Conservation (phyloP, 2,329 filamentous ascomycete species). For the Rhexocercosporidium sp. region DNA sequence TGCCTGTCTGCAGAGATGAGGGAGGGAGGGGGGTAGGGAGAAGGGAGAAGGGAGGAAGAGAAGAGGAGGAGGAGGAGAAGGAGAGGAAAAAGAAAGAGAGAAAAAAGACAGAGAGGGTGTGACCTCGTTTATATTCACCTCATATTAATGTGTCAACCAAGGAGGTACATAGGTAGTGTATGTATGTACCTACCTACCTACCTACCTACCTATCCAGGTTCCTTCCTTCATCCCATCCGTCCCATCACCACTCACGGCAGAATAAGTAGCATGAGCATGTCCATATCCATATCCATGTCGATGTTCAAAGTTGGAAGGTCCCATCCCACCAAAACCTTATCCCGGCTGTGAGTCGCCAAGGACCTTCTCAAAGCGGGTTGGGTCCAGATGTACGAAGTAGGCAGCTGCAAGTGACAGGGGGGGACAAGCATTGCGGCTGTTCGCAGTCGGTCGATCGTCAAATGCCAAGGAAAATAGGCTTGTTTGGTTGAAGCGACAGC, state of each 20-base stretch:
- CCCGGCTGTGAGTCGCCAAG: slow-evolving; percentile 2
- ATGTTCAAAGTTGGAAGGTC: slow-evolving; percentile 6
- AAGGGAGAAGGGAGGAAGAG: neutral
- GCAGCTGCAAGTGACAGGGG: too few relatives aligned
- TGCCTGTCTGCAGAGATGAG: neutral
- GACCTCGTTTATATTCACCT: slow-evolving; percentile 12
- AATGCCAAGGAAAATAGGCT: slow-evolving; percentile 20
- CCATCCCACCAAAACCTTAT: neutral
- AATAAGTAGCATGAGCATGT: too few relatives aligned
- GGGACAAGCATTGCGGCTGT: slow-evolving; percentile 11
- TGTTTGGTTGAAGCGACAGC: neutral
- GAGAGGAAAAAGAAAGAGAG: neutral
- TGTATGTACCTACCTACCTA: neutral
- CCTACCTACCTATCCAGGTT: neutral
- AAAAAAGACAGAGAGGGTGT: neutral
- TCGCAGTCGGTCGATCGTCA: neutral
- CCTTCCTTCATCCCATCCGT: neutral
- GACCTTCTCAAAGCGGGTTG: slow-evolving; percentile 15
- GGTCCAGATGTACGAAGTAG: too few relatives aligned
- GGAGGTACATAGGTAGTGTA: too few relatives aligned
- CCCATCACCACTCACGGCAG: neutral
- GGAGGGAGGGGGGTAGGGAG: too few relatives aligned
- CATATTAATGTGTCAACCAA: neutral
- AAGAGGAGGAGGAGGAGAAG: neutral
- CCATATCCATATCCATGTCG: neutral